These are phyloP conservation scores for Begonia masoniana DNA, from an alignment of 306 rosid species.

Conservation along the genomic window DNA sequence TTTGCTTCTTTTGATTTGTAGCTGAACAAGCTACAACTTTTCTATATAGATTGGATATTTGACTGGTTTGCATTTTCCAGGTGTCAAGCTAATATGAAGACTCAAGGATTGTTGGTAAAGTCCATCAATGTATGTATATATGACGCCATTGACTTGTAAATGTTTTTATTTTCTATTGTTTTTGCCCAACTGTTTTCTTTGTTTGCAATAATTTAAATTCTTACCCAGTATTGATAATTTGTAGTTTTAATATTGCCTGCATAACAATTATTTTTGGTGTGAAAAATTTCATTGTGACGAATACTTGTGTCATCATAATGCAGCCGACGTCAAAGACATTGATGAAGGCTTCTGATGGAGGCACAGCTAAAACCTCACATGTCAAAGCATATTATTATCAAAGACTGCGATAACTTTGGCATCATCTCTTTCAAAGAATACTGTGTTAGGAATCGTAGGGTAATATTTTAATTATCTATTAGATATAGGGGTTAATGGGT, in stretches of 20 bases:
- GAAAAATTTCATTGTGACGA: background rate
- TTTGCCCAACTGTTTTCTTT: background rate
- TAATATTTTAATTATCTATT: too few relatives aligned
- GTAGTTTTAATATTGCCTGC: too few relatives aligned
- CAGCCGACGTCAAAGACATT: constrained; percentile 51
- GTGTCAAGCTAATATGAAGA: constrained; percentile 30
- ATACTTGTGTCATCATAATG: constrained; percentile 9
- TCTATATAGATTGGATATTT: too few relatives aligned
- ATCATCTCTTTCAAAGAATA: constrained; percentile 23
- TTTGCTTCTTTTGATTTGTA: too few relatives aligned
- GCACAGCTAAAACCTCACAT: constrained; percentile 21
- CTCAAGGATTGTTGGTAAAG: constrained; percentile 29
- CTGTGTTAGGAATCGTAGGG: too few relatives aligned
- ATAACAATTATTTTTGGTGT: background rate
- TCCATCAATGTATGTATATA: constrained; percentile 38
- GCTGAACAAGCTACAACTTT: background rate
- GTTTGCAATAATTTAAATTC: background rate
- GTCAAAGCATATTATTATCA: constrained; percentile 26
- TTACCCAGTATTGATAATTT: too few relatives aligned
- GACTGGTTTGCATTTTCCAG: constrained; percentile 17
- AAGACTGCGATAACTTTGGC: constrained; percentile 24
- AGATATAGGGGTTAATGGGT: too few relatives aligned
- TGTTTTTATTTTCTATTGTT: background rate
- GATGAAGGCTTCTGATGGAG: constrained; percentile 20
- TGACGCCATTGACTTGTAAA: background rate